phyloP scores from a whole-genome alignment of 176 grass and related monocot species.

The Zoysia pacifica region DNA sequence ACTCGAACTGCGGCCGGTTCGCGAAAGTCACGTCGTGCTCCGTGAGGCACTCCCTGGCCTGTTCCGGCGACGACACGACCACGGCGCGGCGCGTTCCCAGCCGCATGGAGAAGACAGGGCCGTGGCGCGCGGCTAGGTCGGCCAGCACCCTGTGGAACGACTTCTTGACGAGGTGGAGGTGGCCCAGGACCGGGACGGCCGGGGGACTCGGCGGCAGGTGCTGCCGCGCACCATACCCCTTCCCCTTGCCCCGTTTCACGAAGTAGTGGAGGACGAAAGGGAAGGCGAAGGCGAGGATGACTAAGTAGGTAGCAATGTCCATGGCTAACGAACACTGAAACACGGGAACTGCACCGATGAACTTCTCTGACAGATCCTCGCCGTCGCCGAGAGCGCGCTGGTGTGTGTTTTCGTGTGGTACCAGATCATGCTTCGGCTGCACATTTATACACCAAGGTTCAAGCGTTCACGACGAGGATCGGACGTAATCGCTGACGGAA shows the following conservation, averaged over 20 bases:
- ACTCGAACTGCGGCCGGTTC: slow-evolving; percentile 52
- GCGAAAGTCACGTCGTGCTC: slow-evolving; percentile 59
- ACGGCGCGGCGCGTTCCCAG: slow-evolving; percentile 50
- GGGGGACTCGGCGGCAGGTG: slow-evolving; percentile 39
- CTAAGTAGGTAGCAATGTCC: background rate
- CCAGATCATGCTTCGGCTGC: background rate
- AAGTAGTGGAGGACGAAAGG: background rate
- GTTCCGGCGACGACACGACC: slow-evolving; percentile 45
- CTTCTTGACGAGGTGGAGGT: slow-evolving; percentile 50
- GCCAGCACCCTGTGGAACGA: slow-evolving; percentile 44
- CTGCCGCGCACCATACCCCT: background rate
- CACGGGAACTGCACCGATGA: background rate
- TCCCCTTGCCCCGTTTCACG: background rate
- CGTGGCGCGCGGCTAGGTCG: slow-evolving; percentile 31
- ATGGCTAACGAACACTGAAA: background rate
- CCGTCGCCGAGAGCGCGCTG: background rate
- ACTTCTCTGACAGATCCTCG: background rate
- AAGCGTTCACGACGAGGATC: background rate
- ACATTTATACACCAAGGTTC: background rate
- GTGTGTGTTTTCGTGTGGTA: too few relatives aligned
- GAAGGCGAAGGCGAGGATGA: background rate
- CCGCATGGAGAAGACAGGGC: slow-evolving; percentile 52
- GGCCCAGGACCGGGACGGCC: slow-evolving; percentile 40
- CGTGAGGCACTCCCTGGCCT: slow-evolving; percentile 55
- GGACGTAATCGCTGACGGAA: background rate